Evolutionary conservation across 2,329 filamentous ascomycete species (phyloP).

Genomic region (Chaetomium sp.): DNA sequence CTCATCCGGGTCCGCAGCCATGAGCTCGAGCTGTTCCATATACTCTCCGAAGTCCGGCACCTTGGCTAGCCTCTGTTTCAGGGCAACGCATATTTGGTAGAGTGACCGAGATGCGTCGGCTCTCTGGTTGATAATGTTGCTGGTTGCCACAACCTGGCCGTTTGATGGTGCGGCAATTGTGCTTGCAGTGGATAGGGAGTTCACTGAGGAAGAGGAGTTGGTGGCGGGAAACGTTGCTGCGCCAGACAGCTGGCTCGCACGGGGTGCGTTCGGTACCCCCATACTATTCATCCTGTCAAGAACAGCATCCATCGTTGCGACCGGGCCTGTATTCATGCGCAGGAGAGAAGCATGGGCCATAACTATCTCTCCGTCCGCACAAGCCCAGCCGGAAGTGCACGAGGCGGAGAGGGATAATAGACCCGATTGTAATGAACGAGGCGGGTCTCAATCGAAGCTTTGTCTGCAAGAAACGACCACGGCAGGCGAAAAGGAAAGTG

Average conservation of each 20-base stretch:
- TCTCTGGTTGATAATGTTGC: constrained; percentile 96
- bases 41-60: constrained; percentile 82
- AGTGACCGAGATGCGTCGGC: constrained; percentile 89
- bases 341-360: constrained; percentile 64
- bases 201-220: constrained; percentile 56
- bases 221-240: constrained; percentile 59
- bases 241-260: constrained; percentile 65
- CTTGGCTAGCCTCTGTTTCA: constrained; percentile 78
- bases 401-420: constrained; percentile 21
- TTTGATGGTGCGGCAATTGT: constrained; percentile 46
- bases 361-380: constrained; percentile 48
- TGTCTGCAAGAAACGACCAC: background rate
- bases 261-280: constrained; percentile 56
- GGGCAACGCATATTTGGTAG: constrained; percentile 89
- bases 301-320: constrained; percentile 49
- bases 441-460: background rate
- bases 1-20: constrained; percentile 60
- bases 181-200: constrained; percentile 49
- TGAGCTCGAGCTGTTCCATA: constrained; percentile 69
- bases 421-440: constrained; percentile 6
- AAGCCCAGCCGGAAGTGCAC: constrained; percentile 20
- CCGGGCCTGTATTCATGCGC: constrained; percentile 60
- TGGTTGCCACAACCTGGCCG: constrained; percentile 71
- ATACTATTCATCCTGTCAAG: constrained; percentile 52
- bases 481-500: background rate